Conservation (phyloP, 2,329 filamentous ascomycete genomes). For the Ceratocystis alfenasii region DNA sequence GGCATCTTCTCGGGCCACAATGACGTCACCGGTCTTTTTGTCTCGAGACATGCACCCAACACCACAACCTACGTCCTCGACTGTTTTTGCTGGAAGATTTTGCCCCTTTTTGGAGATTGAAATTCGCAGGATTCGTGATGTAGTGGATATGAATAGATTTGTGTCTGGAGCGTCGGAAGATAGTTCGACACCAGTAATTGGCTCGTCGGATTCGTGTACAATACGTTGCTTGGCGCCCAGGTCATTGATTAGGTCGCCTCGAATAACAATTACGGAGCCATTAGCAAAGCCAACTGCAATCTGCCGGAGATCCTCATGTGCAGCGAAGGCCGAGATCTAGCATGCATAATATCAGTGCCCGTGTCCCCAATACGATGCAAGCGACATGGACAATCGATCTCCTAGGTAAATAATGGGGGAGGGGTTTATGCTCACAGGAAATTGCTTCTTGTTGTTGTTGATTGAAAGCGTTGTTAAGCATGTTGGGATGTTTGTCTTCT, state of each 20-base stretch:
- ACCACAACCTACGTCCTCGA: conserved; percentile 82
- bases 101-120: conserved; percentile 80
- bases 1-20: conserved; percentile 89
- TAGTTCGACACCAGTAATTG: conserved; percentile 75
- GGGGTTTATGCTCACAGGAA: conserved; percentile 51
- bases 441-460: conserved; percentile 81
- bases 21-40: conserved; percentile 64
- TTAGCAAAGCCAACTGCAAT: conserved; percentile 93
- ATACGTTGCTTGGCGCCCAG: conserved; percentile 87
- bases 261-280: conserved; percentile 81
- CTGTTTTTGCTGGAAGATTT: conserved; percentile 71
- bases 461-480: conserved; percentile 78
- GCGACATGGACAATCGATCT: too few relatives aligned
- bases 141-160: conserved; percentile 85
- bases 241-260: conserved; percentile 90
- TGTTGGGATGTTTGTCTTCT: conserved; percentile 80
- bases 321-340: conserved; percentile 75
- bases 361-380: neutral
- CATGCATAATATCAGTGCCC: neutral
- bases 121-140: conserved; percentile 72
- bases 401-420: neutral
- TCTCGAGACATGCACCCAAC: conserved; percentile 94
- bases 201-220: conserved; percentile 93
- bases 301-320: conserved; percentile 78
- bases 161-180: conserved; percentile 45